Percentiles rank a stretch among this genome's conserved stretches.
These are phyloP conservation scores for Penicillium vulpinum DNA, from an alignment of 2,329 filamentous ascomycete genomes.

Conservation along the genomic window DNA sequence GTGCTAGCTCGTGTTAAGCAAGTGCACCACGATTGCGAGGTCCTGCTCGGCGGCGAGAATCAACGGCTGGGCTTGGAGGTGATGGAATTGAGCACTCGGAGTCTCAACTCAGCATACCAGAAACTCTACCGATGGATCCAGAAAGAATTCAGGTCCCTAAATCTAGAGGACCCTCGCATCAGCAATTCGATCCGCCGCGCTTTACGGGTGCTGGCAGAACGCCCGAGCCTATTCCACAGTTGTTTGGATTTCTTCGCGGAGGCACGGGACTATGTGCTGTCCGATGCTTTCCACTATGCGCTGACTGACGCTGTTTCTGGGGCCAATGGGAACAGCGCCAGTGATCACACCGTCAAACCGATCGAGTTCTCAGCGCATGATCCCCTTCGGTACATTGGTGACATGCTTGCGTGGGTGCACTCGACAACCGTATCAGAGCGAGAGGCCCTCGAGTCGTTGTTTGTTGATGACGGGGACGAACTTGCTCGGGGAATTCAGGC, in stretches of 20 bases:
- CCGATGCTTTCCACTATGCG: conserved; percentile 84
- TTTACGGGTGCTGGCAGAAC: conserved; percentile 81
- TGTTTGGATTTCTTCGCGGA: conserved; percentile 93
- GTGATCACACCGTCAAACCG: conserved; percentile 70
- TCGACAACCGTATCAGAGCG: conserved; percentile 91
- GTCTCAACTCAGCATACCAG: conserved; percentile 86
- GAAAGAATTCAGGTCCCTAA: conserved; percentile 85
- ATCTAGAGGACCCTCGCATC: conserved; percentile 92
- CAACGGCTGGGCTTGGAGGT: conserved; percentile 85
- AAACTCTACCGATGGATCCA: conserved; percentile 96
- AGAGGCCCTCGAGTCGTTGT: conserved; percentile 87
- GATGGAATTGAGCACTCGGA: conserved; percentile 85
- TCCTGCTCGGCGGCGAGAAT: conserved; percentile 85
- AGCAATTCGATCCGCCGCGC: conserved; percentile 79
- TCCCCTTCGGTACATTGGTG: conserved; percentile 84
- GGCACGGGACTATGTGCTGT: conserved; percentile 79
- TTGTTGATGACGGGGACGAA: conserved; percentile 86
- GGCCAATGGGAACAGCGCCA: conserved; percentile 45
- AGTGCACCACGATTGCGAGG: conserved; percentile 84
- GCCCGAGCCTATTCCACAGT: conserved; percentile 86
- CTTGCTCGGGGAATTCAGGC: conserved; percentile 79
- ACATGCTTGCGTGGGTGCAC: conserved; percentile 97
- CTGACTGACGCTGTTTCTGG: conserved; percentile 68
- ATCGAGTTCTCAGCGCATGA: conserved; percentile 95
- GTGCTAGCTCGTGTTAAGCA: conserved; percentile 76